Conservation (phyloP, 2,329 filamentous ascomycete species). For the Colletotrichum godetiae region DNA sequence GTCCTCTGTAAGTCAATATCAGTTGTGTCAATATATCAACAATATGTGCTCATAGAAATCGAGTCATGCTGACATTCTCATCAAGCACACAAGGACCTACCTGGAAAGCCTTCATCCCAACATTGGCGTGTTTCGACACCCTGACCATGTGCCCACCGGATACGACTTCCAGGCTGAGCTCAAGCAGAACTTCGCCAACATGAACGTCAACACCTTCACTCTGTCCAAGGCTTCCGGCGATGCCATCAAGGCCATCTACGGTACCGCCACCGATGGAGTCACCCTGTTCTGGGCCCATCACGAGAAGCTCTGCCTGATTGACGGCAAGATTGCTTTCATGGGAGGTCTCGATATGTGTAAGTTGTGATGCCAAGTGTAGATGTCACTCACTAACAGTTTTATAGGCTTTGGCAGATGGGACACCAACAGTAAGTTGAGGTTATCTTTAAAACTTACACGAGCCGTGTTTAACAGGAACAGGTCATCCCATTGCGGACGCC, state of each 20-base stretch:
- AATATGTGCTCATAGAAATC: constrained; percentile 37
- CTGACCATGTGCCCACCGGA: constrained; percentile 84
- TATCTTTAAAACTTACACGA: too few relatives aligned
- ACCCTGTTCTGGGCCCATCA: constrained; percentile 95
- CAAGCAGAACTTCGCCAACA: constrained; percentile 66
- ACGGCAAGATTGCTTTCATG: constrained; percentile 88
- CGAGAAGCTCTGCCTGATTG: constrained; percentile 88
- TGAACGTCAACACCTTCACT: constrained; percentile 61
- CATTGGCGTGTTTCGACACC: constrained; percentile 89
- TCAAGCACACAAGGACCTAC: constrained; percentile 79
- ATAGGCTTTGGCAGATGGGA: constrained; percentile 86
- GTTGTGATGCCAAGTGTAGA: constrained; percentile 31
- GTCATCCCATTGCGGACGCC: constrained; percentile 84
- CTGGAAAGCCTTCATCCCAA: constrained; percentile 84
- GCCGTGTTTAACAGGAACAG: constrained; percentile 43
- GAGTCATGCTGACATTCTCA: constrained; percentile 20
- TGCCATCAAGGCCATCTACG: constrained; percentile 82
- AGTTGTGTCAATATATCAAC: constrained; percentile 67
- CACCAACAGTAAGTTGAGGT: constrained; percentile 70
- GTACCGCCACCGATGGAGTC: constrained; percentile 77
- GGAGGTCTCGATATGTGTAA: constrained; percentile 85
- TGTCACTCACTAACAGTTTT: constrained; percentile 38
- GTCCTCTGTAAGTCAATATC: constrained; percentile 52
- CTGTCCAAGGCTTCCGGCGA: constrained; percentile 77
- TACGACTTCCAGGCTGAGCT: constrained; percentile 76